Conservation (phyloP, 2,329 filamentous ascomycete species). For the Arthroderma sp. region DNA sequence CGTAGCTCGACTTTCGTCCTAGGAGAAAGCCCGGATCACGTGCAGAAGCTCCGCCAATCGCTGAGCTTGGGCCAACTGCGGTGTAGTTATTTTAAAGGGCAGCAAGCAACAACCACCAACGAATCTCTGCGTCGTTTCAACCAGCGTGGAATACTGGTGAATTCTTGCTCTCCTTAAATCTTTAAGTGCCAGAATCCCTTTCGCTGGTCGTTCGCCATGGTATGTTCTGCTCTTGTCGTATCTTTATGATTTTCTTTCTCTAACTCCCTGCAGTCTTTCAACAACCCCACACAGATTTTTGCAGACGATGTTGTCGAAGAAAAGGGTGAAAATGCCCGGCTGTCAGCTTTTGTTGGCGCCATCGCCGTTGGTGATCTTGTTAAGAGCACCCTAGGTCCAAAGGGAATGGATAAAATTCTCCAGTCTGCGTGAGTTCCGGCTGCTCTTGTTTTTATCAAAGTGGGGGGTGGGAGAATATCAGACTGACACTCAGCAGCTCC, state of each 20-base stretch:
- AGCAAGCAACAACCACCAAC: too few relatives aligned
- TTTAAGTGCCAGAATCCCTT: background rate
- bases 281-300: constrained; percentile 92
- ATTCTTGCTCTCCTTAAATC: too few relatives aligned
- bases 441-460: constrained; percentile 1
- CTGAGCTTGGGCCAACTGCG: too few relatives aligned
- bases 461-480: constrained; percentile 12
- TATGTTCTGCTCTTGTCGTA: constrained; percentile 1
- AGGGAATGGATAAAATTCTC: constrained; percentile 98
- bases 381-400: constrained; percentile 91
- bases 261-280: constrained; percentile 17
- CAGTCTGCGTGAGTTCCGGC: constrained; percentile 60
- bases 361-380: constrained; percentile 96
- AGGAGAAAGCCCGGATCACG: too few relatives aligned
- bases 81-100: too few relatives aligned
- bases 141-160: too few relatives aligned
- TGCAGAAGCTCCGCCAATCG: too few relatives aligned
- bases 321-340: constrained; percentile 97
- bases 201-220: constrained; percentile 6
- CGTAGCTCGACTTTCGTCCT: too few relatives aligned
- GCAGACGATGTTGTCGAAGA: constrained; percentile 93
- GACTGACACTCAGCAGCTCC: constrained; percentile 42
- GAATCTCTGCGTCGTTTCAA: too few relatives aligned
- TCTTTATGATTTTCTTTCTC: constrained; percentile 1
- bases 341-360: constrained; percentile 94